These are phyloP conservation scores for Mycosphaerella arachidis DNA, from an alignment of 2,329 filamentous ascomycete species.

Conservation along the genomic window DNA sequence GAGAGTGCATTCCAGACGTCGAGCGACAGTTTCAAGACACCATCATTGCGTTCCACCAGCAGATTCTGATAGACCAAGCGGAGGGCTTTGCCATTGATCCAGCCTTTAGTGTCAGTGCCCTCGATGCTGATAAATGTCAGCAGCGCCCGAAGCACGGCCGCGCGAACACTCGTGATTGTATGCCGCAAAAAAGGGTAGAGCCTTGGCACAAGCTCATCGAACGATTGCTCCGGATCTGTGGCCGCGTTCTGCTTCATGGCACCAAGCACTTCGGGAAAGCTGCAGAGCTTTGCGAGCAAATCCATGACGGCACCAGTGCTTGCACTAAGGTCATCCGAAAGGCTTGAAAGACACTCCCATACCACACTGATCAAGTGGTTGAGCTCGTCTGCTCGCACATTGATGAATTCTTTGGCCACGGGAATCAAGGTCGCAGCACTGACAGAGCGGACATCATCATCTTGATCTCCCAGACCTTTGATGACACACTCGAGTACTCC, in stretches of 20 bases:
- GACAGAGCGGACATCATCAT: constrained; percentile 94
- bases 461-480: constrained; percentile 83
- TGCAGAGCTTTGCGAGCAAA: constrained; percentile 87
- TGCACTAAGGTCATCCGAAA: constrained; percentile 95
- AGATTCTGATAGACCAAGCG: constrained; percentile 93
- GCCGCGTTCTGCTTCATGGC: constrained; percentile 90
- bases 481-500: constrained; percentile 89
- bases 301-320: constrained; percentile 99
- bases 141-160: constrained; percentile 86
- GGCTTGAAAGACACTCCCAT: constrained; percentile 92
- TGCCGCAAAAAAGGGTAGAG: constrained; percentile 95
- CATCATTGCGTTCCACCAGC: constrained; percentile 82
- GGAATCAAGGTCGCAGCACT: constrained; percentile 96
- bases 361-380: constrained; percentile 86
- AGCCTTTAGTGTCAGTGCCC: constrained; percentile 72
- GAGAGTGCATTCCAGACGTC: constrained; percentile 83
- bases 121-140: constrained; percentile 89
- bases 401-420: constrained; percentile 91
- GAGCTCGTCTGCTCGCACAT: constrained; percentile 71
- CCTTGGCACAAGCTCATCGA: constrained; percentile 84
- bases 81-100: constrained; percentile 86
- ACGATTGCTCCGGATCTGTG: constrained; percentile 79
- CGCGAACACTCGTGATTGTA: constrained; percentile 91
- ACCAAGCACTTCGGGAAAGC: constrained; percentile 85
- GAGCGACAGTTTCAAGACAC: constrained; percentile 74